Base-by-base conservation (phyloP, 305 asterid genomes). In the Fraxinus albicans region DNA sequence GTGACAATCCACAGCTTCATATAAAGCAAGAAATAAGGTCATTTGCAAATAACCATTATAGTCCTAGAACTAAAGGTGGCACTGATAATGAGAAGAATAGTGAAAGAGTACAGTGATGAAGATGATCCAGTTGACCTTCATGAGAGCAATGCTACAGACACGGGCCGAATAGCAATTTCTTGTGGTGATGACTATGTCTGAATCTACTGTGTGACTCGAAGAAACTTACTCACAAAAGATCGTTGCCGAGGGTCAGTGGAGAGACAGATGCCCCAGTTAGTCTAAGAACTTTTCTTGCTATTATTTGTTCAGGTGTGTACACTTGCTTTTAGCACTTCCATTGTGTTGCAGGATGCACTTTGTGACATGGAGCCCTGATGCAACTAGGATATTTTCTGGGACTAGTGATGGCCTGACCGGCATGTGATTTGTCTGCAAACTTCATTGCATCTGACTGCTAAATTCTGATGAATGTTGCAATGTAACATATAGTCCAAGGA, bases 161-260 rank as follows among this genome's bases (percentile, higher is more conserved):
- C 31, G 83, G 83, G 93, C 27, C 90, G 88, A 58, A 83, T 95
- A 21, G 99, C 98, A 65, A 40, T 91, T 83, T 98, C 99, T 36
- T 95, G 99, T 76, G 98, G 93, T 86, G 99, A 96, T 88, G 99
- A 98, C 21, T 93, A 97, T 86, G 97, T 95, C 80, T 89, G 98
- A 77, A 91, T 96, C 67, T 96, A 92, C 84, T 23, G 83, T 91
- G 65, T 21, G 92, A 80, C 82, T 85, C 83, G 12, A 94, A 89
- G 42, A 85, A 84, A 73, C 92, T 94, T 33, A 86, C 84, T 63
- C 92, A 93, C 83, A 81, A 82, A 53, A 93, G 89, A 84, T 86
- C 93, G 15, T 76, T 91, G 83, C 96, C 94, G 42, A 50, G 98
- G 91, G 98, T 93, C 90, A 88, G 92, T 80, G 98, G 98, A 93